A percentile compares a stretch with the other conserved stretches of the same genome.
phyloP scores from a whole-genome alignment of 306 rosid genomes.

The Cicer judaicum region DNA sequence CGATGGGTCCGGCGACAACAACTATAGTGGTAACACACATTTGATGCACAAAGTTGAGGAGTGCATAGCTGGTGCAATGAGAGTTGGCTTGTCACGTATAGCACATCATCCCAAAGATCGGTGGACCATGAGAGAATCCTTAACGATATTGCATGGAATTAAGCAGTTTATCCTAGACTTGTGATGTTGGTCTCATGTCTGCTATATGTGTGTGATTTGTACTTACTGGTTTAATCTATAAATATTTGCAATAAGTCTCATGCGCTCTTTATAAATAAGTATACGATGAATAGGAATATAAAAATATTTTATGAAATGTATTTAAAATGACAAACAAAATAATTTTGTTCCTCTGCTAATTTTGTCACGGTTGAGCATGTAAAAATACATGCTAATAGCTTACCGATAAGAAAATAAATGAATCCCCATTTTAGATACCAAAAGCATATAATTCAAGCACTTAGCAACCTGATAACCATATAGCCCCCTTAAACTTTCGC shows the following conservation, averaged over 20 bases:
- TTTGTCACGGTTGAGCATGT: too few relatives aligned
- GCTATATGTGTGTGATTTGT: neutral
- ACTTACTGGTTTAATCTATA: neutral
- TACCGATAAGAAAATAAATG: too few relatives aligned
- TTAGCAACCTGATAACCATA: too few relatives aligned
- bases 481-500: too few relatives aligned
- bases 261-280: neutral
- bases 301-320: neutral
- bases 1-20: neutral
- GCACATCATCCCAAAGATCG: conserved; percentile 47
- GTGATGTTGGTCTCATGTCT: neutral
- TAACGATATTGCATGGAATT: conserved; percentile 38
- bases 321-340: neutral
- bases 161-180: conserved; percentile 10
- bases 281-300: neutral
- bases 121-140: conserved; percentile 46
- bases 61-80: conserved; percentile 30
- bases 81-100: conserved; percentile 47
- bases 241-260: neutral
- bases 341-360: too few relatives aligned
- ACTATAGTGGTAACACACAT: neutral
- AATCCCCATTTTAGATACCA: too few relatives aligned
- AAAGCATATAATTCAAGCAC: too few relatives aligned
- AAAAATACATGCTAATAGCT: too few relatives aligned
- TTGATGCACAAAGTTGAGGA: conserved; percentile 31